Conservation (phyloP, 208 protist genomes). For the Acanthamoeba rhysodes region DNA sequence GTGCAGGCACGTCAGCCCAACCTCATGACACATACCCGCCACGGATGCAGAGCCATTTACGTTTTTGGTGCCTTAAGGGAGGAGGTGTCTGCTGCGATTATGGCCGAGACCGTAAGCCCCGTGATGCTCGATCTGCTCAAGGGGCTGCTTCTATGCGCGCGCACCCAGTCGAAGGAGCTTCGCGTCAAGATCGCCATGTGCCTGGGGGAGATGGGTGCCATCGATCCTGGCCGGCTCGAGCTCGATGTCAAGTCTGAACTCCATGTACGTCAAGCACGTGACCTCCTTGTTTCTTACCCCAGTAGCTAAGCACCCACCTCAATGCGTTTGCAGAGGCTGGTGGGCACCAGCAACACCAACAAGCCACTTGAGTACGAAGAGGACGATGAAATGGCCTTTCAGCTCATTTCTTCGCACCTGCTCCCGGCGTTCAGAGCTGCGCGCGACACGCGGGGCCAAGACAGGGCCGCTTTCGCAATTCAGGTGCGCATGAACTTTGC, state of each 20-base stretch:
- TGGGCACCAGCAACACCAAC: conserved; percentile 35
- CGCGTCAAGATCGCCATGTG: conserved; percentile 54
- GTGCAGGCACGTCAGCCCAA: conserved; percentile 7
- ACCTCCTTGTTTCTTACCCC: neutral
- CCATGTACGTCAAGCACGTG: neutral
- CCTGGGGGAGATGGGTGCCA: conserved; percentile 83
- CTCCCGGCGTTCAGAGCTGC: conserved; percentile 77
- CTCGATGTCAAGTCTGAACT: conserved; percentile 46
- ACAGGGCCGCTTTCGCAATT: conserved; percentile 85
- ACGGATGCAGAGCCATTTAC: neutral
- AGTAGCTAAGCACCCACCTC: neutral
- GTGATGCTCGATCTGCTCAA: conserved; percentile 74
- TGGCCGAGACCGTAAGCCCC: conserved; percentile 33
- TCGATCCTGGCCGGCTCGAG: conserved; percentile 83
- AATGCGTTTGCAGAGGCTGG: neutral
- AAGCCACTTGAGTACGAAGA: neutral
- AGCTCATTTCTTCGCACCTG: conserved; percentile 80
- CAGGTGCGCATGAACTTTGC: conserved; percentile 33
- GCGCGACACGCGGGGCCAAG: conserved; percentile 75
- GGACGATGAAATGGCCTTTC: conserved; percentile 37
- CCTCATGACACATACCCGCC: neutral
- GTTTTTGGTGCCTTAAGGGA: neutral
- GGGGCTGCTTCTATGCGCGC: conserved; percentile 36
- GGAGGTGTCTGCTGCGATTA: neutral
- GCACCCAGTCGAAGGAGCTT: conserved; percentile 54